A percentile compares a stretch with the other conserved stretches of the same genome.
Evolutionary conservation across 1,284 basidiomycete species (phyloP).

Genomic region (Austropuccinia psidii): DNA sequence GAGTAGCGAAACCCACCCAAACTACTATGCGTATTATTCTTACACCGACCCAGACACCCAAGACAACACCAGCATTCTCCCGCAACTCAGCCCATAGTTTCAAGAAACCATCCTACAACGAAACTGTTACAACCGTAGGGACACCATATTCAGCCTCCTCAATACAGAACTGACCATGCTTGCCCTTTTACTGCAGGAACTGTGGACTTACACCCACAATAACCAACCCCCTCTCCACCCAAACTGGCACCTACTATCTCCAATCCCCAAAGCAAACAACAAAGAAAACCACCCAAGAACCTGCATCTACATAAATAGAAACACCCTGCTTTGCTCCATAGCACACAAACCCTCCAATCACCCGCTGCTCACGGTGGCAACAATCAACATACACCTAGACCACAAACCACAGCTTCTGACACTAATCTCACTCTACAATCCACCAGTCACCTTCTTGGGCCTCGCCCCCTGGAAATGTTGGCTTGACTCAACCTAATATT

Average conservation of each 20-base stretch:
- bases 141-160: background rate
- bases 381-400: too few relatives aligned
- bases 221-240: background rate
- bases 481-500: background rate
- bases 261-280: background rate
- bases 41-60: too few relatives aligned
- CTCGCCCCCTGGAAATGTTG: background rate
- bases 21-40: too few relatives aligned
- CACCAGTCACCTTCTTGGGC: too few relatives aligned
- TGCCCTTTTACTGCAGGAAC: background rate
- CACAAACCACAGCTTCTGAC: background rate
- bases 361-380: too few relatives aligned
- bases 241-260: background rate
- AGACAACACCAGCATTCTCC: too few relatives aligned
- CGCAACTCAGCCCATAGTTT: too few relatives aligned
- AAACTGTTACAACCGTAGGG: slow-evolving; percentile 9
- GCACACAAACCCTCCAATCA: too few relatives aligned
- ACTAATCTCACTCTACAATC: background rate
- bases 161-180: background rate
- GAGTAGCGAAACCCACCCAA: too few relatives aligned
- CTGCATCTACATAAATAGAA: slow-evolving; percentile 9
- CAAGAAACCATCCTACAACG: too few relatives aligned
- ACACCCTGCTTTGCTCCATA: too few relatives aligned
- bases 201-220: background rate
- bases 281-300: background rate